Evolutionary conservation across 345 rosid species (phyloP).

Genomic region (Firmiana major): DNA sequence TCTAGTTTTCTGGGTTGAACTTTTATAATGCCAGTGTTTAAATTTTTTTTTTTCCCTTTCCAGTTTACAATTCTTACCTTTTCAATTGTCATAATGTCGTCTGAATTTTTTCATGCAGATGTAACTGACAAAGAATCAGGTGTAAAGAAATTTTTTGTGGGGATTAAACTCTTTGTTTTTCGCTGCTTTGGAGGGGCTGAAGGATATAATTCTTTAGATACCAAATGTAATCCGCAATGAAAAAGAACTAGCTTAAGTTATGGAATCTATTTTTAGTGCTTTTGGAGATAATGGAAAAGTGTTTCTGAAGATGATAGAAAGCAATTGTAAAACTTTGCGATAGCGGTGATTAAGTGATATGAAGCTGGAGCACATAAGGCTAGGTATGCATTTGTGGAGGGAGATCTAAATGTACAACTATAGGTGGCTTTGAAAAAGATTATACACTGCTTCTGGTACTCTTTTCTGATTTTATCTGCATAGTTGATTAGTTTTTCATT

Average conservation of each 20-base stretch:
- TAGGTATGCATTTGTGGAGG: slow-evolving; percentile 19
- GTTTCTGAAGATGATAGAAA: slow-evolving; percentile 17
- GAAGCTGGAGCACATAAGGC: slow-evolving; percentile 10
- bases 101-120: slow-evolving; percentile 30
- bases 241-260: slow-evolving; percentile 2
- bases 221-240: slow-evolving; percentile 1
- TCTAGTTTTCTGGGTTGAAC: background rate
- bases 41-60: background rate
- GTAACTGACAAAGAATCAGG: slow-evolving; percentile 20
- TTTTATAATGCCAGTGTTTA: background rate
- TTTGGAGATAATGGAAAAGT: slow-evolving; percentile 16
- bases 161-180: slow-evolving; percentile 5
- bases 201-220: slow-evolving; percentile 8
- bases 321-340: slow-evolving; percentile 11
- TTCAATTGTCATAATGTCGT: background rate
- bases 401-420: slow-evolving; percentile 26
- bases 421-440: slow-evolving; percentile 17
- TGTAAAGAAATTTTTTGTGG: slow-evolving; percentile 6
- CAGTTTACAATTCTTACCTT: background rate
- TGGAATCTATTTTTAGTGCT: slow-evolving; percentile 13
- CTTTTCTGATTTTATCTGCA: background rate
- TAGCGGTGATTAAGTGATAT: slow-evolving; percentile 12
- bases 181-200: slow-evolving; percentile 20
- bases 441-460: slow-evolving; percentile 11
- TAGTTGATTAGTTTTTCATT: slow-evolving; percentile 6